Percentiles rank a stretch among this genome's conserved stretches.
phyloP scores from a whole-genome alignment of 2,329 filamentous ascomycete genomes.

The Cytospora paraplurivora region DNA sequence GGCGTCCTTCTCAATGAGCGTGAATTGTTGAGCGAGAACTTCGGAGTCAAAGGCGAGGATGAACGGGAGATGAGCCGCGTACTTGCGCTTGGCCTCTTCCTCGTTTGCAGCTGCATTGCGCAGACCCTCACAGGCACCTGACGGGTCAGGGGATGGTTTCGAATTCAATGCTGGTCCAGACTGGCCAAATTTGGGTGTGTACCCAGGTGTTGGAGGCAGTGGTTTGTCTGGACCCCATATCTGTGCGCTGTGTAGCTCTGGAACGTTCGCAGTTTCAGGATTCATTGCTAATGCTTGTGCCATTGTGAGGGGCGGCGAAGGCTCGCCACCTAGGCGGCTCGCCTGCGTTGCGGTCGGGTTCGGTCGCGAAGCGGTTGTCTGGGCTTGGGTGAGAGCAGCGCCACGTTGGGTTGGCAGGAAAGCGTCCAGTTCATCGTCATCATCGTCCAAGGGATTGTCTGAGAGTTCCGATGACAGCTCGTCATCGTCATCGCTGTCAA shows the following conservation, averaged over 20 bases:
- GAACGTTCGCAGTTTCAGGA: constrained; percentile 41
- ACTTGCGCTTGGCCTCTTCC: constrained; percentile 40
- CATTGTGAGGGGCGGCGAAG: constrained; percentile 52
- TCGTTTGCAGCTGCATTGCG: constrained; percentile 40
- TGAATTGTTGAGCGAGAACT: constrained; percentile 78
- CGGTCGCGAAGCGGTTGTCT: constrained; percentile 40
- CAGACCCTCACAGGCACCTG: constrained; percentile 41
- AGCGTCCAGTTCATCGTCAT: constrained; percentile 35
- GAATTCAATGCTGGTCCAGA: constrained; percentile 37
- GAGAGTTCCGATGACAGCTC: constrained; percentile 67
- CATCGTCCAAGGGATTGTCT: constrained; percentile 46
- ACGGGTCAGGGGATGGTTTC: constrained; percentile 37
- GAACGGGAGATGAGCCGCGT: constrained; percentile 71
- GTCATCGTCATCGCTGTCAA: constrained; percentile 53
- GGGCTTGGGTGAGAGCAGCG: constrained; percentile 12
- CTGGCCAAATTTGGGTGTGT: constrained; percentile 47
- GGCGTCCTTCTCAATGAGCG: constrained; percentile 82
- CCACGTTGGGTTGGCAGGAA: constrained; percentile 35
- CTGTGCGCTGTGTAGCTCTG: constrained; percentile 45
- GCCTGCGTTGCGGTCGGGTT: constrained; percentile 18
- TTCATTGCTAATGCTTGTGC: constrained; percentile 50
- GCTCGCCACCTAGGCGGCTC: constrained; percentile 34
- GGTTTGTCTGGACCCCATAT: constrained; percentile 43
- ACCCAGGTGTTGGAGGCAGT: constrained; percentile 53
- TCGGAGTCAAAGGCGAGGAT: constrained; percentile 80